A percentile compares a stretch with the other conserved stretches of the same genome.
Conservation (phyloP, 192 early-diverging fungal genomes). For the Mortierella hygrophila region DNA sequence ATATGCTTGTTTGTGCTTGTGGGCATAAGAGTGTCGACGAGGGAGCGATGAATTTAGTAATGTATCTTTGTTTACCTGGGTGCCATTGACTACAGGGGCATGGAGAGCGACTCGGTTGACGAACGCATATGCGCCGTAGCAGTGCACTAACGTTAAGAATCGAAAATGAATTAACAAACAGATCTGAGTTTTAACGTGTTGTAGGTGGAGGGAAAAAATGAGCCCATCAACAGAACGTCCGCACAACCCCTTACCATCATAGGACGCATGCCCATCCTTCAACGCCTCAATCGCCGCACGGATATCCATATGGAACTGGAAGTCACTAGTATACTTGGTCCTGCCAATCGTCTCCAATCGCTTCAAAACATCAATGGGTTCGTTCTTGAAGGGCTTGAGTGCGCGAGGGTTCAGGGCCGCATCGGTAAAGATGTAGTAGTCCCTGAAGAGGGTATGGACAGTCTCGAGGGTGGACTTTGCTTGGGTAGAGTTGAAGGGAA, state of each 20-base stretch:
- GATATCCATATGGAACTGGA: slow-evolving; percentile 12
- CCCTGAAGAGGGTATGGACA: slow-evolving; percentile 7
- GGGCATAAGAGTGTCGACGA: neutral
- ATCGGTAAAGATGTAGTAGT: slow-evolving; percentile 20
- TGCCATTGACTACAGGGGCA: slow-evolving; percentile 21
- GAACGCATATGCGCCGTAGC: slow-evolving; percentile 7
- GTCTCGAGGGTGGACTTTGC: slow-evolving; percentile 24
- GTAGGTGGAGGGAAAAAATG: neutral
- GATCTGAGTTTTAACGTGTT: neutral
- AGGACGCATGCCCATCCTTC: slow-evolving; percentile 12
- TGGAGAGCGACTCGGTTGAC: neutral
- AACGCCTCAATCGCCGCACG: neutral
- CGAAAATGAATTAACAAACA: neutral
- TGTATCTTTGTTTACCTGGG: slow-evolving; percentile 8
- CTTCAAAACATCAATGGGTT: slow-evolving; percentile 4
- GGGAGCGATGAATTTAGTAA: neutral
- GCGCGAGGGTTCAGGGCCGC: neutral
- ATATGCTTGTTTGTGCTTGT: neutral
- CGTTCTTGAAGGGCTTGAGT: neutral
- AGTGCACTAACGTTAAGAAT: neutral
- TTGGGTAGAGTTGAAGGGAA: neutral
- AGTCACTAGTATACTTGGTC: slow-evolving; percentile 10
- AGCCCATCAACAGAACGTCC: neutral
- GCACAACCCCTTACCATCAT: slow-evolving; percentile 8
- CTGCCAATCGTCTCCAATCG: neutral